Conservation (phyloP, 192 early-diverging fungal genomes). For the Coemansia sp. region DNA sequence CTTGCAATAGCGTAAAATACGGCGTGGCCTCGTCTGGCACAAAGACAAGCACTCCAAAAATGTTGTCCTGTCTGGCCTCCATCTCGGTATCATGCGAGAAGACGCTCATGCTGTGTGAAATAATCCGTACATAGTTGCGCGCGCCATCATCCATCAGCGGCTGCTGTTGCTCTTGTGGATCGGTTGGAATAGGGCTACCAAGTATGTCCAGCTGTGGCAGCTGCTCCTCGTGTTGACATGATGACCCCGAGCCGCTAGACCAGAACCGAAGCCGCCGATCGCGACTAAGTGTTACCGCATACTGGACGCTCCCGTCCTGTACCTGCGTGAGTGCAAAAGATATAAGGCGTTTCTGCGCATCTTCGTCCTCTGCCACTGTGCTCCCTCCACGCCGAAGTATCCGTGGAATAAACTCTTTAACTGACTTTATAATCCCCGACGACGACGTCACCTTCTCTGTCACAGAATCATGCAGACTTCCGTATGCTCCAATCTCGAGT, state of each 20-base stretch:
- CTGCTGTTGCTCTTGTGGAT: conserved; percentile 20
- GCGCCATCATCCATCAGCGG: conserved; percentile 14
- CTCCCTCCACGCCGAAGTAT: conserved; percentile 34
- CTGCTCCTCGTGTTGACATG: conserved; percentile 40
- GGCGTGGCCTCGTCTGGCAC: conserved; percentile 51
- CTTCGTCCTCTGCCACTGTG: conserved; percentile 8
- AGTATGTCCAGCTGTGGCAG: conserved; percentile 40
- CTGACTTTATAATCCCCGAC: conserved; percentile 31
- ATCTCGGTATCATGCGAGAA: conserved; percentile 24
- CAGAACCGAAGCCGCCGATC: conserved; percentile 54
- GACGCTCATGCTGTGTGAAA: conserved; percentile 22
- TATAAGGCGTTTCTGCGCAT: conserved; percentile 4
- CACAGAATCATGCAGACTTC: conserved; percentile 24
- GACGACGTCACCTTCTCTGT: conserved; percentile 29
- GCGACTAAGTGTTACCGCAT: conserved; percentile 44
- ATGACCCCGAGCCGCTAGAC: conserved; percentile 19
- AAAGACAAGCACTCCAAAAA: conserved; percentile 52
- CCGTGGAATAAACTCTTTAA: conserved; percentile 39
- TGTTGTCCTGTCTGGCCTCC: conserved; percentile 7
- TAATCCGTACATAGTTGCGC: conserved; percentile 31
- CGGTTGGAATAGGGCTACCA: conserved; percentile 27
- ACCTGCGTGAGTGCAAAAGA: conserved; percentile 37
- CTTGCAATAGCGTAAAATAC: conserved; percentile 49
- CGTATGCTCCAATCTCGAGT: conserved; percentile 7
- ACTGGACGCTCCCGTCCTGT: conserved; percentile 30